Evolutionary conservation across 768 basidiomycete species (phyloP), one percentile per base, ranked within the genome.

Genomic region (Boletus fagicola): DNA sequence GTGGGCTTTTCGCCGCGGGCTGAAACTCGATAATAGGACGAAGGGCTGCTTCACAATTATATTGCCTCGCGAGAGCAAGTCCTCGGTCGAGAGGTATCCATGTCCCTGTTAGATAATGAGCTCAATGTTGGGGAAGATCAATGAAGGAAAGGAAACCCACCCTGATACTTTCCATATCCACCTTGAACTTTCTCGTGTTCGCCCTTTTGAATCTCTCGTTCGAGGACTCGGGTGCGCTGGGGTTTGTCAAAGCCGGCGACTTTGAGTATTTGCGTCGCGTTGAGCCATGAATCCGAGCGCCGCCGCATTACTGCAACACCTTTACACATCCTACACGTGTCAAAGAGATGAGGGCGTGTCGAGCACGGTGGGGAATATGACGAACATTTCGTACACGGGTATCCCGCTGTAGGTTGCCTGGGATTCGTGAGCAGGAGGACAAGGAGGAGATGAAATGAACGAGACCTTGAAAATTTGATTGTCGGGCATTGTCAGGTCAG

Each of bases 191-290:
- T 99, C 75, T 98, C 96, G 73, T 99, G 97, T 65, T 94, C 92
- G 28, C 95, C 97, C 71, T 98, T 98, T 72, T 99, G 97, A 8
- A 99, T 88, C 75, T 99, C 97, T 62, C 97, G 85, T 74, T 99
- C 97, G 44, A 99, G 82, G 16, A 99, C 95, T 53, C 97, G 87
- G 57, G 97, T 99, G 49, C 97, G 81, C 71, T 98, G 97, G 1
- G 97, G 97, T 72, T 99, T 99, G 77, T 99, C 97, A 65, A 98
- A 98, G 11, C 96, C 97, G 30, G 95, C 97, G 64, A 99, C 96
- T 74, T 99, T 99, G 68, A 99, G 84, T 62, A 99, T 97, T 72
- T 96, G 94, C 1, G 97, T 99, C 75, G 97, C 97, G 82, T 99
- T 99, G 56, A 99, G 81, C 92, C 97, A 99, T 42, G 90, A 90